phyloP scores from a whole-genome alignment of 192 early-diverging fungal genomes.

The Phycomyces nitens region DNA sequence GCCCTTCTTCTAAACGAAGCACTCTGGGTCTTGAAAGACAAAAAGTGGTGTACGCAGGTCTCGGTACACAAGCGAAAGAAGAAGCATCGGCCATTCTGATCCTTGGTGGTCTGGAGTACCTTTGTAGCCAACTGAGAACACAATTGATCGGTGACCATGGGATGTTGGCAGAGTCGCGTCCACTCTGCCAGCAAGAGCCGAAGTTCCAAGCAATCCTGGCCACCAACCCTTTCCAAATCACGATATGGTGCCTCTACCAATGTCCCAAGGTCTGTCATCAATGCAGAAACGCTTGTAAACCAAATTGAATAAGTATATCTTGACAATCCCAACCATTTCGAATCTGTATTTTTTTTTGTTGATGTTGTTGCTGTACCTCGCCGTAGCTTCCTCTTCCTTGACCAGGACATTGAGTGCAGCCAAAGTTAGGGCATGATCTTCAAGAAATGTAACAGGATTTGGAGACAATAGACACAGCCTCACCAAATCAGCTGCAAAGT shows the following conservation, averaged over 20 bases:
- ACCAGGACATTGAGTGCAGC: slow-evolving; percentile 53
- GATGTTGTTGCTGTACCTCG: slow-evolving; percentile 18
- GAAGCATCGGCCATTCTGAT: slow-evolving; percentile 67
- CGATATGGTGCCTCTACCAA: slow-evolving; percentile 24
- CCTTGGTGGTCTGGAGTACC: slow-evolving; percentile 46
- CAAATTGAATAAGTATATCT: slow-evolving; percentile 40
- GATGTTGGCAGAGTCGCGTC: slow-evolving; percentile 66
- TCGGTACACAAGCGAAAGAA: slow-evolving; percentile 90
- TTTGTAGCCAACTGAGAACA: slow-evolving; percentile 54
- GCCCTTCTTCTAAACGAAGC: slow-evolving; percentile 38
- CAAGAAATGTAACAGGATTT: slow-evolving; percentile 37
- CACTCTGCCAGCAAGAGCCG: slow-evolving; percentile 70
- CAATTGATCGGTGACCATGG: slow-evolving; percentile 62
- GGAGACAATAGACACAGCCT: slow-evolving; percentile 55
- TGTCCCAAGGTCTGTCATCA: slow-evolving; percentile 17
- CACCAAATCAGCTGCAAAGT: slow-evolving; percentile 75
- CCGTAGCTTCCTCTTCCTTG: slow-evolving; percentile 53
- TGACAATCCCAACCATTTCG: slow-evolving; percentile 33
- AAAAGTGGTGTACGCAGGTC: slow-evolving; percentile 69
- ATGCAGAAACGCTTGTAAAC: slow-evolving; percentile 44
- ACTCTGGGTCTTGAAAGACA: slow-evolving; percentile 43
- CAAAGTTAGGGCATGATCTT: slow-evolving; percentile 16
- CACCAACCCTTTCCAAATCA: background rate
- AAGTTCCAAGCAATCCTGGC: slow-evolving; percentile 37
- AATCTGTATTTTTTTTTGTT: slow-evolving; percentile 41